phyloP scores from a whole-genome alignment of 2,329 filamentous ascomycete species.

The Penicillium sp. region DNA sequence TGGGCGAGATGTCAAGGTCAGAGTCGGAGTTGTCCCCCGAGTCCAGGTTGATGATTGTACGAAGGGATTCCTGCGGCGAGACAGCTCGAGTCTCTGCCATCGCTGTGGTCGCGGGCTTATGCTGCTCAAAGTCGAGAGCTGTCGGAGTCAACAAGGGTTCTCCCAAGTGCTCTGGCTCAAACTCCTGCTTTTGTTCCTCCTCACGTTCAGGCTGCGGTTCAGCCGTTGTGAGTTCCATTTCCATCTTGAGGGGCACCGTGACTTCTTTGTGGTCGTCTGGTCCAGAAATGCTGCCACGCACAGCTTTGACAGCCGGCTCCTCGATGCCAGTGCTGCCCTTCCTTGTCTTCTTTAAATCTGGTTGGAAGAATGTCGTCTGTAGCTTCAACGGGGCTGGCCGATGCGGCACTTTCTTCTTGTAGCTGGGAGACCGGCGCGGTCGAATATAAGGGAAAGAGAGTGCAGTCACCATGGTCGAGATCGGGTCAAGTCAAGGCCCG shows the following conservation, averaged over 20 bases:
- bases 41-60: conserved; percentile 20
- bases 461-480: conserved; percentile 15
- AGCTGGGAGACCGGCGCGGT: not conserved
- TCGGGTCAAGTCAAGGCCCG: not conserved
- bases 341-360: not conserved
- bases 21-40: conserved; percentile 16
- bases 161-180: not conserved
- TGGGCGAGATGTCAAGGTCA: conserved; percentile 31
- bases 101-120: too few relatives aligned
- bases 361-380: not conserved
- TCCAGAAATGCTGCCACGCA: conserved; percentile 5
- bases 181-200: too few relatives aligned
- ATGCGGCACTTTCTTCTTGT: conserved; percentile 7
- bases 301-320: not conserved
- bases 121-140: too few relatives aligned
- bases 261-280: not conserved
- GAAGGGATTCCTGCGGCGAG: conserved; percentile 16
- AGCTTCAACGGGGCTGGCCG: conserved; percentile 15
- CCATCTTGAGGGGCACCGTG: conserved; percentile 4
- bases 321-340: not conserved
- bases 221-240: not conserved
- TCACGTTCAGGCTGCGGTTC: too few relatives aligned
- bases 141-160: not conserved
- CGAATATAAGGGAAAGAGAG: conserved; percentile 4
- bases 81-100: conserved; percentile 5